These are phyloP conservation scores for Vitis hybrid DNA, from an alignment of 177 flowering plant genomes.

Conservation along the genomic window DNA sequence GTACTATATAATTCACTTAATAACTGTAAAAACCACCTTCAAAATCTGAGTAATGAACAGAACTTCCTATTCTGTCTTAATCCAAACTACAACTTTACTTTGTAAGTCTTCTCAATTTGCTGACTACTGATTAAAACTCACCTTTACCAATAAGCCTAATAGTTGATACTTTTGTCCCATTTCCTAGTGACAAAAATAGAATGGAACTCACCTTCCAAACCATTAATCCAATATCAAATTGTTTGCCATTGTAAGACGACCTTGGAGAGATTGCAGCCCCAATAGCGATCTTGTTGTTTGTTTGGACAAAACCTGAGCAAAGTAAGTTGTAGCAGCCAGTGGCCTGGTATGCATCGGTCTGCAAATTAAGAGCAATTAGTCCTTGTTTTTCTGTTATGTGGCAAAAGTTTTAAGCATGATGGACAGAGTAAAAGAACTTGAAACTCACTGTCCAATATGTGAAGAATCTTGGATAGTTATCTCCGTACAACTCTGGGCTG, in stretches of 20 bases:
- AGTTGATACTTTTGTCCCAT: too few species aligned
- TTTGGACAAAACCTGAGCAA: constrained; percentile 62
- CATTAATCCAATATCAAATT: constrained; percentile 41
- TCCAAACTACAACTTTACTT: too few species aligned
- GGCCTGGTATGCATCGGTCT: constrained; percentile 61
- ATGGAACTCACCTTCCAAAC: constrained; percentile 40
- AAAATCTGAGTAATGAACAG: too few species aligned
- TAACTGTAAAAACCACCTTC: background rate
- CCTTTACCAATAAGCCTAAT: too few species aligned
- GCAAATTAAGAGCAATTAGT: constrained; percentile 9
- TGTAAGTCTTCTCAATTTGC: too few species aligned
- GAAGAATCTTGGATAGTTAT: constrained; percentile 85
- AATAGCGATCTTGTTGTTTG: constrained; percentile 45
- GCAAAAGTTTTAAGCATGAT: background rate
- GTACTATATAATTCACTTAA: background rate
- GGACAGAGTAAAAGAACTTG: background rate
- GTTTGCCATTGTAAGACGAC: constrained; percentile 33
- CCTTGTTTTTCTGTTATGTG: background rate
- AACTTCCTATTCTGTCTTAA: too few species aligned
- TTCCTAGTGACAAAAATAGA: too few species aligned
- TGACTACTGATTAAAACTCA: too few species aligned
- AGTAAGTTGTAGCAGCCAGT: constrained; percentile 60
- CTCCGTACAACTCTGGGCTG: constrained; percentile 89
- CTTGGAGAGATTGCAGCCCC: constrained; percentile 48
- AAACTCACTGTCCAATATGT: constrained; percentile 96